Evolutionary conservation across 352 stramenopile species (phyloP), one percentile per base, ranked within the genome.

Genomic region (Bremia lactucae): DNA sequence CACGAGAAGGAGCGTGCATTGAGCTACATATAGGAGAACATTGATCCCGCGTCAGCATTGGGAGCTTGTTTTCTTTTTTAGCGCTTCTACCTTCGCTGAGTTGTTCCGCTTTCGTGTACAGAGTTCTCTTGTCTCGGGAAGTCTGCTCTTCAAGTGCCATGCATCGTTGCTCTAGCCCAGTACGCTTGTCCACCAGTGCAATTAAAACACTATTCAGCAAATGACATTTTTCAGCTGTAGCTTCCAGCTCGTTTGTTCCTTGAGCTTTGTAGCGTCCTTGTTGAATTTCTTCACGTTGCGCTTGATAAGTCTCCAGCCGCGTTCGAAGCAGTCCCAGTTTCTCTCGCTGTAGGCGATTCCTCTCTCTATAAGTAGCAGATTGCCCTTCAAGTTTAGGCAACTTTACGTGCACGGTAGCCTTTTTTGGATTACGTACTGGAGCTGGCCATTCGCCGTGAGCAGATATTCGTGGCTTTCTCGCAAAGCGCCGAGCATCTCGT

Each of bases 391-490:
- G 28, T 33, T 14, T 15, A n/a, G 28, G 10, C 10, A 13, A 5
- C 28, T 6, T 16, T 13, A 33, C 11, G 4, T n/a, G n/a, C n/a
- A n/a, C n/a, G n/a, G n/a, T n/a, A n/a, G n/a, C n/a, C n/a, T n/a
- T n/a, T n/a, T n/a, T n/a, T n/a, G 15, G 15, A 7, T 13, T 7
- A 60, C 59, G n/a, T 15, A 66, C 60, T 62, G 60, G 2, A 70
- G 41, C 28, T 64, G 60, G 6, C 61, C 64, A 40, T 79, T 79
- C 16, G 28, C 59, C 25, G 36, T 72, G 19, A 75, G 55, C 25
- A 75, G 15, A 23, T 59, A 41, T 33, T 79, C 64, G 35, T 73
- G 50, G 6, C 42, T 52, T 9, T 65, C 49, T 34, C 51, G 49
- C 18, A 79, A 52, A 14, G 37, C 40, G 9, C 43, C 56, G 21